Base-by-base conservation (phyloP, 2,329 filamentous ascomycete genomes). In the Aspergillus glaucus region DNA sequence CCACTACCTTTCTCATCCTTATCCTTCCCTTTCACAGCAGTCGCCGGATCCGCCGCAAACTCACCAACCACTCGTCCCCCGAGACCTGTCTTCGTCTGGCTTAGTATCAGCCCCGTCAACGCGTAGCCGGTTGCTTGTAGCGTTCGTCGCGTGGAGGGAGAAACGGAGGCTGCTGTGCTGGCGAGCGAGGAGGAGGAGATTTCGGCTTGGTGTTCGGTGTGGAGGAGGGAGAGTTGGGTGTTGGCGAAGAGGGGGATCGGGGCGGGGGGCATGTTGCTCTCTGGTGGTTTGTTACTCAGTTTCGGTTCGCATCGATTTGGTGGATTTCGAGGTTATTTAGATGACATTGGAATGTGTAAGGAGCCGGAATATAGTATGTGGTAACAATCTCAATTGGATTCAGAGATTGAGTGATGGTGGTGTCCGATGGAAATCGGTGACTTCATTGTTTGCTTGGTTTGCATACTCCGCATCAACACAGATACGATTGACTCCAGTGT, bases 61-160 rank as follows among this genome's bases (percentile, higher is more conserved):
- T 96, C 91, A 3, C 96, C 74, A 1, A 98, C 86, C 0, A 88
- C 89, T 55, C 89, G 87, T n/a, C 93, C 93, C 14, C 91, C 93
- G 34, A 96, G 76, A 0, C 93, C 93, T 0, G 93, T 98, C 26
- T 91, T 85, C 63, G 87, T 87, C 15, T 86, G 85, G 9, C 79
- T 75, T 30, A 95, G 74, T 28, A 80, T 73, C 7, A 97, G 80
- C 0, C 69, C 69, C 1, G 66, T 72, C 3, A 72, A 46, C 0
- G 69, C 69, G 51, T 71, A 63, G 9, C 69, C 69, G 0, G 67
- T 66, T 14, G 68, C 67, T 59, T 72, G 69, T 14, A 75, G 57
- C 4, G 69, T 70, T 37, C 72, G 67, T 4, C 73, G 62, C 3
- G 71, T 73, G 2, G 69, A 57, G 1, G 72, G 69, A 0, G 71